phyloP scores from a whole-genome alignment of 805 yeast species.

The Schwanniomyces yamadae region DNA sequence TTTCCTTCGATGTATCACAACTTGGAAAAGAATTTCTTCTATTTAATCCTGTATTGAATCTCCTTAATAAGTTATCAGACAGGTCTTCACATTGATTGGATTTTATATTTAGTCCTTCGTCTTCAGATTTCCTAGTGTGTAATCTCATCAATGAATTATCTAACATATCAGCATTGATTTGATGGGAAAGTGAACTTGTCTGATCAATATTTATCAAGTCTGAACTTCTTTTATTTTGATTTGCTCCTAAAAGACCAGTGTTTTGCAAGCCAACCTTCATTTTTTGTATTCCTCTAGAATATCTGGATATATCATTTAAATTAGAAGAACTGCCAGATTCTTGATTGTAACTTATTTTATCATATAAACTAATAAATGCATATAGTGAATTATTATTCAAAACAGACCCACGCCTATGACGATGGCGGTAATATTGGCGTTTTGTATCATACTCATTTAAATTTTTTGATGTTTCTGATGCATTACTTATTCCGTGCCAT shows the following conservation, averaged over 20 bases:
- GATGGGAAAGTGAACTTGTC: neutral
- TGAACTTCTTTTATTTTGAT: neutral
- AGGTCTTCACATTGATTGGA: neutral
- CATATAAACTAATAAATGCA: constrained; percentile 34
- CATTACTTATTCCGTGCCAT: constrained; percentile 25
- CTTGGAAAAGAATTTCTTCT: constrained; percentile 38
- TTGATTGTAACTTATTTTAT: constrained; percentile 23
- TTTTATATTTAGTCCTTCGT: neutral
- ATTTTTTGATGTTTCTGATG: neutral
- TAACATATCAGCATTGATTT: neutral
- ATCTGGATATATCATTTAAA: constrained; percentile 22
- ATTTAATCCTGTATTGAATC: constrained; percentile 19
- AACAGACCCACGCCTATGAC: constrained; percentile 4
- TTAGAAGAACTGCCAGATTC: constrained; percentile 10
- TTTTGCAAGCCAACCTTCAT: constrained; percentile 35
- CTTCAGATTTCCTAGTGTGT: neutral
- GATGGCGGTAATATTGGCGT: constrained; percentile 11
- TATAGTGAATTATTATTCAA: constrained; percentile 14
- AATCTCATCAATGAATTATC: neutral
- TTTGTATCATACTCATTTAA: constrained; percentile 1
- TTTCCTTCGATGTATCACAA: constrained; percentile 11
- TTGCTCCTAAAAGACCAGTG: constrained; percentile 12
- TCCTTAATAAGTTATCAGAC: constrained; percentile 7
- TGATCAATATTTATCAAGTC: neutral
- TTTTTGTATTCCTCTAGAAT: constrained; percentile 33